A percentile compares a stretch with the other conserved stretches of the same genome.
Conservation (phyloP, 2,329 filamentous ascomycete genomes). For the Calonectria multiphialidica region DNA sequence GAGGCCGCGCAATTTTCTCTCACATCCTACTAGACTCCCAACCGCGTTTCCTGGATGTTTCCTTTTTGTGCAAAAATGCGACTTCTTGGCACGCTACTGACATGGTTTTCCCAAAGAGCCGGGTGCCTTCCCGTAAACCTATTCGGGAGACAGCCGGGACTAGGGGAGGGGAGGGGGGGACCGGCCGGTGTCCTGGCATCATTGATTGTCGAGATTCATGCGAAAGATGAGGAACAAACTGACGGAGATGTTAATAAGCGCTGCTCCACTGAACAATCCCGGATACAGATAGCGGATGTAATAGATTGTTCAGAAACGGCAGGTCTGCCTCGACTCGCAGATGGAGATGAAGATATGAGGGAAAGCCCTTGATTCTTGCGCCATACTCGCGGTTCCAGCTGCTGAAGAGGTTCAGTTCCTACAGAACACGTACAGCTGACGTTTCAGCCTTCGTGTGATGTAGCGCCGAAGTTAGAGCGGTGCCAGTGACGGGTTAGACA, state of each 20-base stretch:
- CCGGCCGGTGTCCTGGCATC: not conserved
- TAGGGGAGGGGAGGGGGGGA: not conserved
- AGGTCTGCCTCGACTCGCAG: not conserved
- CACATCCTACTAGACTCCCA: constrained; percentile 9
- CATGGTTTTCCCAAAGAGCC: constrained; percentile 27
- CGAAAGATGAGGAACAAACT: not conserved
- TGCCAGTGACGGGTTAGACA: not conserved
- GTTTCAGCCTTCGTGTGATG: not conserved
- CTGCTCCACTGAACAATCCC: not conserved
- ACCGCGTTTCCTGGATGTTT: constrained; percentile 19
- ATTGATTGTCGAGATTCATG: constrained; percentile 13
- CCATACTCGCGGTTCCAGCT: not conserved
- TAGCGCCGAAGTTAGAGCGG: not conserved
- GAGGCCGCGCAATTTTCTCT: constrained; percentile 34
- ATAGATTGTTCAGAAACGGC: constrained; percentile 13
- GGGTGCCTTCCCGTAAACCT: constrained; percentile 16
- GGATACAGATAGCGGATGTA: not conserved
- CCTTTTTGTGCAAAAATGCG: not conserved
- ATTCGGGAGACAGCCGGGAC: constrained; percentile 24
- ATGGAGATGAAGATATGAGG: not conserved
- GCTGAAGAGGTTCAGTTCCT: not conserved
- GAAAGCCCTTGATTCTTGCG: not conserved
- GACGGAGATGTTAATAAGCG: not conserved
- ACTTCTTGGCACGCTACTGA: not conserved
- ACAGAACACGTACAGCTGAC: not conserved